phyloP scores from a whole-genome alignment of 148 eudicot species.

The Rhododendron mucronatum region DNA sequence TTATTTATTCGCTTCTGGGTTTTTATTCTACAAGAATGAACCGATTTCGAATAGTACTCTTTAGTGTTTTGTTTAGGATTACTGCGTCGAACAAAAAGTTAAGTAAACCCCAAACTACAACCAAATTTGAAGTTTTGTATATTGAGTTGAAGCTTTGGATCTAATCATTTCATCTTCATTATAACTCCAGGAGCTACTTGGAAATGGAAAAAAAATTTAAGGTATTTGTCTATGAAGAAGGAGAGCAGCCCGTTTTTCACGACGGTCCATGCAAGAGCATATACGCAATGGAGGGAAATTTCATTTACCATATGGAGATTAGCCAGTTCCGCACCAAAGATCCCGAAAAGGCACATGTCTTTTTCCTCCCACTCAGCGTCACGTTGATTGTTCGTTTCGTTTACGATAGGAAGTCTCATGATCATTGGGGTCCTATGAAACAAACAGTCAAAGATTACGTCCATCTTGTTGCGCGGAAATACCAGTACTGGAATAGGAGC shows the following conservation, averaged over 20 bases:
- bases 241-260: conserved; percentile 74
- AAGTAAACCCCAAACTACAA: background rate
- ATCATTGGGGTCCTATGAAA: conserved; percentile 40
- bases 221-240: conserved; percentile 66
- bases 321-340: conserved; percentile 51
- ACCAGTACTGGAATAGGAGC: conserved; percentile 73
- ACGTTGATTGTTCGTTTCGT: conserved; percentile 40
- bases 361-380: conserved; percentile 66
- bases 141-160: background rate
- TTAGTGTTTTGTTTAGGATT: background rate
- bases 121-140: background rate
- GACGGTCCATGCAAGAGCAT: conserved; percentile 61
- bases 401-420: conserved; percentile 37
- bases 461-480: conserved; percentile 38
- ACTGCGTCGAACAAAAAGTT: background rate
- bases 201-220: conserved; percentile 74
- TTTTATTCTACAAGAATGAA: background rate
- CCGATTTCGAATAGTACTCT: background rate
- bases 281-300: conserved; percentile 67
- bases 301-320: conserved; percentile 55
- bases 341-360: conserved; percentile 52
- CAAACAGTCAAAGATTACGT: conserved; percentile 48
- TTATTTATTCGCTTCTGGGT: background rate
- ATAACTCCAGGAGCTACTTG: conserved; percentile 56
- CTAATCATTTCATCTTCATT: background rate